Base-by-base conservation (phyloP, 345 rosid species). In the Brassica incana region DNA sequence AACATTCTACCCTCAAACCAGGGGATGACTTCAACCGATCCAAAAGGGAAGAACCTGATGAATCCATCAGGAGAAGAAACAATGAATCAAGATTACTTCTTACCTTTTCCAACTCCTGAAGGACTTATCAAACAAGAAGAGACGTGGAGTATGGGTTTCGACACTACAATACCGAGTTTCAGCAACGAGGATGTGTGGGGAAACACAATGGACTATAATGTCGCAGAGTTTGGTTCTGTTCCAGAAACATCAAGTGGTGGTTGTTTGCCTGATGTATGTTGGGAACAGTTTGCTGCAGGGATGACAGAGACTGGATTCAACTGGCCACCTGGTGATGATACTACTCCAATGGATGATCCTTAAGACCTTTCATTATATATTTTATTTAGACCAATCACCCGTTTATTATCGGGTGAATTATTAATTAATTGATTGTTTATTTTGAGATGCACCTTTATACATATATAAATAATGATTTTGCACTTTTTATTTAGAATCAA, bases 101-200 rank as follows among this genome's bases (percentile, higher is more conserved):
- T 87, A 81, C 72, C 94, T 65, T 86, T 81, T 75, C 89, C 93
- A 68, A 36, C 71, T 62, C 85, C 76, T 29, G 63, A 77, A 35
- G 87, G 80, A 38, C 43, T 89, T 15, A 74, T 82, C 52, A 84
- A 84, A 65, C 87, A 84, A 72, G 94, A 86, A 71, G 92, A 94
- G 71, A 69, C 81, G 58, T 88, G 97, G 97, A 87, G 80, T 79
- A 78, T 88, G 85, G 90, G 84, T 63, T 88, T 90, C 20, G 91
- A 88, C 40, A 65, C 77, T 64, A 61, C 80, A 70, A 83, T 85
- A 20, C 88, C 84, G 30, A 56, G 80, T 86, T 80, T 87, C 70
- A 83, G 84, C 86, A 80, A 89, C 80, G 77, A 84, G 68, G 65
- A 82, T 77, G 77, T 82, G 36, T 88, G 93, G 94, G 83, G 80